Conservation (phyloP, 2,329 filamentous ascomycete species). For the Penicillium sp. region DNA sequence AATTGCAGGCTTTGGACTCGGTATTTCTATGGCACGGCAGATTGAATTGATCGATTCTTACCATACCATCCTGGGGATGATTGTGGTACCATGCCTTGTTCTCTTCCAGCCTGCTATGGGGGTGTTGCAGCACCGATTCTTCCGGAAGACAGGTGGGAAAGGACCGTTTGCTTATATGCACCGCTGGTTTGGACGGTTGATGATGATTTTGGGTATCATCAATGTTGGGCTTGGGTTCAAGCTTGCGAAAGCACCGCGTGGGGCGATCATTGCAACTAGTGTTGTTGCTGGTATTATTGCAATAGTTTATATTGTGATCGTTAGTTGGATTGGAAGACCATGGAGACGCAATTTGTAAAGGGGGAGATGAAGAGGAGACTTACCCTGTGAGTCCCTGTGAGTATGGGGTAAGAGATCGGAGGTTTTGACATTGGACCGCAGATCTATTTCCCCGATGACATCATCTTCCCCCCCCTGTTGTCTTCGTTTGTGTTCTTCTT, state of each 20-base stretch:
- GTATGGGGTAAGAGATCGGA: background rate
- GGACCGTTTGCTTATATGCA: slow-evolving; percentile 51
- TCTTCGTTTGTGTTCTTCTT: too few relatives aligned
- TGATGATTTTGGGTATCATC: slow-evolving; percentile 54
- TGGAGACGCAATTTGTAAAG: background rate
- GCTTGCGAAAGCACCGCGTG: slow-evolving; percentile 40
- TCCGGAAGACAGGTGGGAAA: slow-evolving; percentile 47
- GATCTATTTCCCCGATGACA: slow-evolving; percentile 1
- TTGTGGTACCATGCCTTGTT: slow-evolving; percentile 52
- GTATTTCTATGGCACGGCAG: slow-evolving; percentile 49
- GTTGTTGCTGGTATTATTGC: slow-evolving; percentile 52
- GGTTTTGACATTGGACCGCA: background rate
- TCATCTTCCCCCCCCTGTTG: background rate
- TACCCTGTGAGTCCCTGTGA: too few relatives aligned
- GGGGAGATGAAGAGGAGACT: too few relatives aligned
- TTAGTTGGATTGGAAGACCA: slow-evolving; percentile 1
- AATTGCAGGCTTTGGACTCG: slow-evolving; percentile 51
- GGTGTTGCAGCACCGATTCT: slow-evolving; percentile 51
- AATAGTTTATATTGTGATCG: slow-evolving; percentile 38
- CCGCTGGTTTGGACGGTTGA: slow-evolving; percentile 54
- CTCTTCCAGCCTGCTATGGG: slow-evolving; percentile 57
- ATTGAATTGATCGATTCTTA: slow-evolving; percentile 38
- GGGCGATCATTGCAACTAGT: slow-evolving; percentile 48
- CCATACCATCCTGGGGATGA: slow-evolving; percentile 56
- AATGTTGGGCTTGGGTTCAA: slow-evolving; percentile 57